Evolutionary conservation across 2,329 filamentous ascomycete genomes (phyloP).

Genomic region (Aspergillus ruber): DNA sequence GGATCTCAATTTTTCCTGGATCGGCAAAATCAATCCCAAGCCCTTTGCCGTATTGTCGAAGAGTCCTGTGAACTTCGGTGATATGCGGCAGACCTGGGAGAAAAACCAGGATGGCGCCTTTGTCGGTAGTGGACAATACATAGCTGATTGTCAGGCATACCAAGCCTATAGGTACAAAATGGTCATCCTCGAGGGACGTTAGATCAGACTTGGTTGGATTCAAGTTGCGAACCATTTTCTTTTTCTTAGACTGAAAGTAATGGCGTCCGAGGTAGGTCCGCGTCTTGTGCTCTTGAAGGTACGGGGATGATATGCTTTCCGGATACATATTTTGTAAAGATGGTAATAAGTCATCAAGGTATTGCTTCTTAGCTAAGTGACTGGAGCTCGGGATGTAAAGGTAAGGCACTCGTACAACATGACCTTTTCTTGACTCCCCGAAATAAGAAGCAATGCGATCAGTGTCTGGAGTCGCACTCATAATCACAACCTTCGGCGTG

Average conservation of each 20-base stretch:
- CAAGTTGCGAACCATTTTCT: neutral
- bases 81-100: constrained; percentile 42
- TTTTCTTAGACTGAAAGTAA: neutral
- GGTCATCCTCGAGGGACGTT: constrained; percentile 26
- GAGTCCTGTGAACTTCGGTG: constrained; percentile 20
- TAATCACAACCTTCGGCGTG: constrained; percentile 42
- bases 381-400: constrained; percentile 40
- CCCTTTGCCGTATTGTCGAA: constrained; percentile 16
- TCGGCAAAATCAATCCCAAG: constrained; percentile 39
- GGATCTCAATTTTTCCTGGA: constrained; percentile 35
- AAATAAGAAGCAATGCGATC: constrained; percentile 44
- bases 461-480: constrained; percentile 45
- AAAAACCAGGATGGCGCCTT: constrained; percentile 45
- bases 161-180: constrained; percentile 37
- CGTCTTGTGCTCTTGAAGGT: constrained; percentile 8
- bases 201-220: neutral
- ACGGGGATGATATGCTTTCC: constrained; percentile 8
- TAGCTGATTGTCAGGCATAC: constrained; percentile 41
- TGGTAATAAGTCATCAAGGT: constrained; percentile 35
- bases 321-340: constrained; percentile 21
- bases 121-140: constrained; percentile 36
- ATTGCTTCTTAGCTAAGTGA: constrained; percentile 39
- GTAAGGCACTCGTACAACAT: constrained; percentile 30
- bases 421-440: constrained; percentile 22
- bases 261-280: constrained; percentile 6